Conservation (phyloP, 1,284 basidiomycete genomes). For the Pisolithus thermaeus region DNA sequence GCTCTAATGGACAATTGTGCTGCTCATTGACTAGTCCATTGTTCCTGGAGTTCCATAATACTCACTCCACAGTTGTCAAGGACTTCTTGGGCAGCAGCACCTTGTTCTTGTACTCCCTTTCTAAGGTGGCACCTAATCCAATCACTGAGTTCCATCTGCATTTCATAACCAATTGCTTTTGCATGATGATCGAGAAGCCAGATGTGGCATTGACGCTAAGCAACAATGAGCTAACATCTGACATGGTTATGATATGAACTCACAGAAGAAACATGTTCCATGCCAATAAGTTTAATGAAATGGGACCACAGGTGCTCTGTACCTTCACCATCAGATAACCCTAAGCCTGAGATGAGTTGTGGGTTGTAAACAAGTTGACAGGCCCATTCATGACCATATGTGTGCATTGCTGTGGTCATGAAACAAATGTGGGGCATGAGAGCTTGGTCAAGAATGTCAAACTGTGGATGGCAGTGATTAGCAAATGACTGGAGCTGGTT, state of each 20-base stretch:
- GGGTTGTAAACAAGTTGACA: too few relatives aligned
- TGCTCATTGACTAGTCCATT: slow-evolving; percentile 28
- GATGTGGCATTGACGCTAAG: slow-evolving; percentile 17
- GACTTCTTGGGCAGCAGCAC: slow-evolving; percentile 1
- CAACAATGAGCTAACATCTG: background rate
- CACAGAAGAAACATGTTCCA: background rate
- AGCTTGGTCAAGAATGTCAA: too few relatives aligned
- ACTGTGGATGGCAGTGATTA: too few relatives aligned
- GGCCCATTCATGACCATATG: too few relatives aligned
- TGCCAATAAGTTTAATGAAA: too few relatives aligned
- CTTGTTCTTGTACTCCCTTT: slow-evolving; percentile 15
- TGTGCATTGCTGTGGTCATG: too few relatives aligned
- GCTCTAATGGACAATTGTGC: slow-evolving; percentile 28
- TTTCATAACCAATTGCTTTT: slow-evolving; percentile 12
- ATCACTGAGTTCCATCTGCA: slow-evolving; percentile 21
- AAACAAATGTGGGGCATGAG: too few relatives aligned
- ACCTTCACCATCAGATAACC: too few relatives aligned
- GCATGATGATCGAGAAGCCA: slow-evolving; percentile 27
- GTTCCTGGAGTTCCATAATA: slow-evolving; percentile 12
- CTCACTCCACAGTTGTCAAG: slow-evolving; percentile 13
- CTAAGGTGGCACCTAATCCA: slow-evolving; percentile 20
- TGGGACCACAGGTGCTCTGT: too few relatives aligned
- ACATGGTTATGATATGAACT: background rate
- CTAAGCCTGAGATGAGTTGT: too few relatives aligned
- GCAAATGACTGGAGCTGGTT: too few relatives aligned